phyloP scores from a whole-genome alignment of 2,329 filamentous ascomycete genomes.

The Hypoxylon sp. region DNA sequence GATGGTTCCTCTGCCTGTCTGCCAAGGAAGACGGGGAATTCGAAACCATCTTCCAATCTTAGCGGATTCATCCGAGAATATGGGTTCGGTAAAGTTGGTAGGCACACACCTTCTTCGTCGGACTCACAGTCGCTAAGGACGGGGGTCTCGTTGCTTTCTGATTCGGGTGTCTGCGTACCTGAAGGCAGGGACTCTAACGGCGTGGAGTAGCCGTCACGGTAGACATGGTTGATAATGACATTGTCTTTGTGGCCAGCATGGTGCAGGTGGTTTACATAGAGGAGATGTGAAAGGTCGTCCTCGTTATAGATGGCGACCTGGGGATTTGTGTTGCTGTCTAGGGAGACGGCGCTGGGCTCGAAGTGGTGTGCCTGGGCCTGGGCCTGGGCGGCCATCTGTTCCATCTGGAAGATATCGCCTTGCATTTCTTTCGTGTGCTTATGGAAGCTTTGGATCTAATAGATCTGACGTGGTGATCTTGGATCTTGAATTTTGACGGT shows the following conservation, averaged over 20 bases:
- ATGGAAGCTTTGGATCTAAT: constrained; percentile 30
- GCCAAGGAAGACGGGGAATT: constrained; percentile 53
- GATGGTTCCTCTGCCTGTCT: constrained; percentile 46
- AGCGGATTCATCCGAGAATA: constrained; percentile 41
- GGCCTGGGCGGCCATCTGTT: constrained; percentile 41
- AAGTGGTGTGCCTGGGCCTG: constrained; percentile 22
- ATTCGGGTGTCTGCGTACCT: constrained; percentile 38
- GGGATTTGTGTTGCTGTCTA: constrained; percentile 21
- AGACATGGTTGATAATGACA: constrained; percentile 48
- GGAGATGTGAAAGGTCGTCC: constrained; percentile 52
- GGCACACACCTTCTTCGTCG: constrained; percentile 46
- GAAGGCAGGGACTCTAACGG: constrained; percentile 38
- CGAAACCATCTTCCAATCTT: constrained; percentile 47
- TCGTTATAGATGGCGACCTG: constrained; percentile 53
- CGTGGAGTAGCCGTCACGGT: constrained; percentile 37
- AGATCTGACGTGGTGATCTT: constrained; percentile 9
- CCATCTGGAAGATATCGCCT: constrained; percentile 52
- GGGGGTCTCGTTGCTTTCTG: constrained; percentile 44
- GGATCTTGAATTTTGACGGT: constrained; percentile 13
- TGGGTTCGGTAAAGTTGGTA: constrained; percentile 31
- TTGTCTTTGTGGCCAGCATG: constrained; percentile 46
- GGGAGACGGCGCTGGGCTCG: constrained; percentile 24
- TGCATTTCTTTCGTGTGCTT: constrained; percentile 46
- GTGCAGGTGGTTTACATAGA: constrained; percentile 47
- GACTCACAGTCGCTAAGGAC: constrained; percentile 51